Percentiles rank a stretch among this genome's conserved stretches.
These are phyloP conservation scores for Alnus rubra DNA, from an alignment of 306 rosid species.

Conservation along the genomic window DNA sequence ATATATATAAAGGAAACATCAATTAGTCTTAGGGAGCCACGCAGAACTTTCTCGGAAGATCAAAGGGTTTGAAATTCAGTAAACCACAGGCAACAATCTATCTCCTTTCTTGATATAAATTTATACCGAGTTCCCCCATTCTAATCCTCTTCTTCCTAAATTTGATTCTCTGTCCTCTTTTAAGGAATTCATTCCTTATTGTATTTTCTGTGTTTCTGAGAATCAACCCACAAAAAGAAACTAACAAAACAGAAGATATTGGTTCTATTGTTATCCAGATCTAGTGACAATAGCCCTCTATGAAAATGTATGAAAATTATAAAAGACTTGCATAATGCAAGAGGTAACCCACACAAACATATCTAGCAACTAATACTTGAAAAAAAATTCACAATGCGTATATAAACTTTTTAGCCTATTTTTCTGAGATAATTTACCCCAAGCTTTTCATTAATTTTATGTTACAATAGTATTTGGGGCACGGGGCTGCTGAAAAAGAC, in stretches of 20 bases:
- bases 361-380: neutral
- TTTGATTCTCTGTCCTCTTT: neutral
- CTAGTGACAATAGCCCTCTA: neutral
- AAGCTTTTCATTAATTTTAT: neutral
- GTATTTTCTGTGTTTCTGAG: neutral
- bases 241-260: neutral
- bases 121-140: neutral
- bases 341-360: neutral
- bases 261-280: neutral
- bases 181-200: neutral
- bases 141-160: constrained; percentile 1
- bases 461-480: neutral
- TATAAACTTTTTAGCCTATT: neutral
- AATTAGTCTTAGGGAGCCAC: neutral
- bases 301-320: neutral
- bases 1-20: neutral
- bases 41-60: neutral
- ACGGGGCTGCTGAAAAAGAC: neutral
- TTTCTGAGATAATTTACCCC: neutral
- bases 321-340: neutral
- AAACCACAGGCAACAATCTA: constrained; percentile 2
- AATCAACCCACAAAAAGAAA: neutral
- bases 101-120: neutral
- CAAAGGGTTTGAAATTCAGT: neutral
- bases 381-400: neutral